Percentiles rank a stretch among this genome's conserved stretches.
phyloP scores from a whole-genome alignment of 306 rosid genomes.

The Dalbergia cochinchinensis region DNA sequence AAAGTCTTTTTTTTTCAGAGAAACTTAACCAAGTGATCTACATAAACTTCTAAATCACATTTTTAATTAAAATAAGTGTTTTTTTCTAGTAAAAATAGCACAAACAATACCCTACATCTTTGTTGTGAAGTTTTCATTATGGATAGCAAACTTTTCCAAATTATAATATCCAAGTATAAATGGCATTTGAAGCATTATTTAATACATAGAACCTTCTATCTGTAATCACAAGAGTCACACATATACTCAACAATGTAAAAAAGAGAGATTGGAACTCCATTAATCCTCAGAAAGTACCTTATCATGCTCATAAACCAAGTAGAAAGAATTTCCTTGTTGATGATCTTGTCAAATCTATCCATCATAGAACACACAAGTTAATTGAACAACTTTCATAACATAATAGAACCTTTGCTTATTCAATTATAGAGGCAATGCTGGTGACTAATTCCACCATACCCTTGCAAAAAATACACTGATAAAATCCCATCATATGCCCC shows the following conservation, averaged over 20 bases:
- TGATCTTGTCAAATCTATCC: conserved; percentile 84
- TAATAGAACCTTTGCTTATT: no score
- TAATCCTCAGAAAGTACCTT: conserved; percentile 58
- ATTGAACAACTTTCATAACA: neutral
- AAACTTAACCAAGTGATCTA: no score
- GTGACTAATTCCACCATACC: conserved; percentile 3
- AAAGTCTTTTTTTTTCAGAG: no score
- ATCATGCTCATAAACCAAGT: conserved; percentile 82
- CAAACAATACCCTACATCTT: neutral
- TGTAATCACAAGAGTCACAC: neutral
- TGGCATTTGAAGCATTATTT: conserved; percentile 1
- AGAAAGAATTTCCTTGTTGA: conserved; percentile 83
- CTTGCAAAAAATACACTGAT: neutral
- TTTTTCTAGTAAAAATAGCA: no score
- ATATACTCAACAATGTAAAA: neutral
- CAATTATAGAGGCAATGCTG: neutral
- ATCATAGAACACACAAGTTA: neutral
- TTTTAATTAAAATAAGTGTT: no score
- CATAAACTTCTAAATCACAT: no score
- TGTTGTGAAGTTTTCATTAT: neutral
- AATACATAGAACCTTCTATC: neutral
- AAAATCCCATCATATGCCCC: neutral
- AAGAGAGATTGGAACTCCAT: neutral
- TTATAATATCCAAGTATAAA: neutral
- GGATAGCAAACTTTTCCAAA: neutral